Percentiles rank a stretch among this genome's conserved stretches.
Conservation (phyloP, 2,329 filamentous ascomycete species). For the Apiospora hydei region DNA sequence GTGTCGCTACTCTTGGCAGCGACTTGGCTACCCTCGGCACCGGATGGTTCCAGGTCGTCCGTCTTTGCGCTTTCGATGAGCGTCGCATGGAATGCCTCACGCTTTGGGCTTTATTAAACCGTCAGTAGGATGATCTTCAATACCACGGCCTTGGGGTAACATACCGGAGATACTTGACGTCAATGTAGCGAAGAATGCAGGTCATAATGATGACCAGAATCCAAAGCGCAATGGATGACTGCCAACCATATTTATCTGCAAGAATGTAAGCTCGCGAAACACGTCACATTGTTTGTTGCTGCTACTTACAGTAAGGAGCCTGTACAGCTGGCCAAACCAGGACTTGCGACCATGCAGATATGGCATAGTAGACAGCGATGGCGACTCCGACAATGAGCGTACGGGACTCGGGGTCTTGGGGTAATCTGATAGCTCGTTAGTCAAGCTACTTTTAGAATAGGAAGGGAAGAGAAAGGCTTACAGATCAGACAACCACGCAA, state of each 20-base stretch:
- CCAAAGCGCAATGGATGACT: conserved; percentile 53
- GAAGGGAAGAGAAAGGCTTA: conserved; percentile 26
- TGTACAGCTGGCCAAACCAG: conserved; percentile 59
- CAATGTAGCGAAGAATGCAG: conserved; percentile 50
- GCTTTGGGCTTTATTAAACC: background rate
- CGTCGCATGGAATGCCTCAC: conserved; percentile 21
- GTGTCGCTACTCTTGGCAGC: background rate
- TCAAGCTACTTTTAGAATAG: background rate
- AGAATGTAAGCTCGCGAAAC: background rate
- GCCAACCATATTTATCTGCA: conserved; percentile 55
- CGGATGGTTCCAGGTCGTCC: conserved; percentile 12
- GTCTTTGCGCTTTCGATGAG: conserved; percentile 19
- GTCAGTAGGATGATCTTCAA: background rate
- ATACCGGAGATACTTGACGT: conserved; percentile 49
- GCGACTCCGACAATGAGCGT: conserved; percentile 57
- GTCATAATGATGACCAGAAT: conserved; percentile 54
- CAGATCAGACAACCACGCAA: conserved; percentile 60
- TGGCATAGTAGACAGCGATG: conserved; percentile 57
- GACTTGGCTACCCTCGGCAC: background rate
- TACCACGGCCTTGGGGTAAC: background rate
- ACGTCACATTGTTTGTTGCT: background rate
- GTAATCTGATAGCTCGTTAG: conserved; percentile 34
- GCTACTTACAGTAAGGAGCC: conserved; percentile 53
- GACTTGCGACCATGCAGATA: conserved; percentile 59
- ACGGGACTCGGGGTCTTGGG: conserved; percentile 57